Base-by-base conservation (phyloP, 2,329 filamentous ascomycete genomes). In the Scleromitrula shiraiana region DNA sequence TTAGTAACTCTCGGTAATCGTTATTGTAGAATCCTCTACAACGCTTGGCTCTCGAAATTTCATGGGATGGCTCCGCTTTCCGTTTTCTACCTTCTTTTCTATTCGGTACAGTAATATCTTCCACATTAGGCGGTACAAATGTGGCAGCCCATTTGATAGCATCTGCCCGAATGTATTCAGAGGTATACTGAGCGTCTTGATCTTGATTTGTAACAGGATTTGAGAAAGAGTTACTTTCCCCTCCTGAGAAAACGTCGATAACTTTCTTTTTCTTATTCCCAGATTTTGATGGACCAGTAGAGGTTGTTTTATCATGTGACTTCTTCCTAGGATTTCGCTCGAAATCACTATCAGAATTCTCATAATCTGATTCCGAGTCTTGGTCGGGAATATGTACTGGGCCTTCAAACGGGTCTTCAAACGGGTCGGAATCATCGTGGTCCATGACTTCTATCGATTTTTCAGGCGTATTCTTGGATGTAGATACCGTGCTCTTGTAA, bases 1-100 rank as follows among this genome's bases (percentile, higher is more conserved):
- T 82, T 24, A 78, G 64, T 1, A 79, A 53, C 12, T 69, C 55
- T 15, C 67, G 65, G 56, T 80, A 80, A 20, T 67, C 65, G 35
- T 74, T 68, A 49, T 68, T 71, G 51, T 75, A 75, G n/a, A 61
- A 63, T n/a, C 58, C 57, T 26, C 66, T 65, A 6, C 72, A 44
- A 38, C 60, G 59, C 49, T 62, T 65, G 36, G 53, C 52, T 39
- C 52, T 46, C 27, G 45, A 36, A 33, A 49, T 43, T n/a, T 52
- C 49, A 9, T 36, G 38, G 7, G 23, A n/a, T 23, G 27, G 33
- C 29, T 24, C 37, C 4, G 43, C 23, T 30, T 53, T 60, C 27
- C 59, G 54, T 26, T 62, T 63, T 17, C 41, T 50, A 9, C 27
- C 26, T 17, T 20, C 8, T 15, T 33, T 41, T 41, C 59, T 52